Evolutionary conservation across 805 yeast genomes (phyloP).

Genomic region (Candida alai): DNA sequence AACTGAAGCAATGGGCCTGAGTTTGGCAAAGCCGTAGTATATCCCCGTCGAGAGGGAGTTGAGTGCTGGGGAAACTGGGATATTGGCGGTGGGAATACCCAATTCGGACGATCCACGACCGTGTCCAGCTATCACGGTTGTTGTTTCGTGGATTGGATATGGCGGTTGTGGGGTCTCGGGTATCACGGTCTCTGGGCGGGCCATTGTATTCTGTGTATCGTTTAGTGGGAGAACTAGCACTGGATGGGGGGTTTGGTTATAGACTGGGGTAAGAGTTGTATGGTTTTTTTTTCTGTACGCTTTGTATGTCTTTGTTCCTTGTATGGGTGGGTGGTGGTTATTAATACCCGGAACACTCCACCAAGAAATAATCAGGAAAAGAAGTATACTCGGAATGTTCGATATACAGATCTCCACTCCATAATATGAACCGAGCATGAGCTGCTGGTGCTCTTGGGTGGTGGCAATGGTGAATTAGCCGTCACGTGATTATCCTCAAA

Average conservation of each 20-base stretch:
- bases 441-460: too few species aligned
- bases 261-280: background rate
- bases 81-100: constrained; percentile 94
- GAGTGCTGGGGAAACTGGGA: constrained; percentile 52
- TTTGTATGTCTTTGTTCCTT: too few species aligned
- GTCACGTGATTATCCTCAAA: too few species aligned
- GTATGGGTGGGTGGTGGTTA: too few species aligned
- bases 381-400: too few species aligned
- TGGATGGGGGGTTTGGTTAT: background rate
- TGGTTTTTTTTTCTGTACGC: background rate
- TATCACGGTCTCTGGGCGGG: constrained; percentile 43
- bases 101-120: constrained; percentile 94
- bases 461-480: too few species aligned
- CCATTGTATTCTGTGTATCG: constrained; percentile 17
- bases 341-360: too few species aligned
- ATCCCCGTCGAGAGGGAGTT: constrained; percentile 66
- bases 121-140: constrained; percentile 71
- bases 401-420: too few species aligned
- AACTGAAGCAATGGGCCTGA: constrained; percentile 17
- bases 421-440: too few species aligned
- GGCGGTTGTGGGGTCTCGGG: constrained; percentile 48
- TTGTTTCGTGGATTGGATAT: constrained; percentile 38
- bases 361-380: too few species aligned
- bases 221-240: too few species aligned
- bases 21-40: constrained; percentile 75